phyloP scores from a whole-genome alignment of 2,329 filamentous ascomycete genomes.

The Xylariaceae sp. region DNA sequence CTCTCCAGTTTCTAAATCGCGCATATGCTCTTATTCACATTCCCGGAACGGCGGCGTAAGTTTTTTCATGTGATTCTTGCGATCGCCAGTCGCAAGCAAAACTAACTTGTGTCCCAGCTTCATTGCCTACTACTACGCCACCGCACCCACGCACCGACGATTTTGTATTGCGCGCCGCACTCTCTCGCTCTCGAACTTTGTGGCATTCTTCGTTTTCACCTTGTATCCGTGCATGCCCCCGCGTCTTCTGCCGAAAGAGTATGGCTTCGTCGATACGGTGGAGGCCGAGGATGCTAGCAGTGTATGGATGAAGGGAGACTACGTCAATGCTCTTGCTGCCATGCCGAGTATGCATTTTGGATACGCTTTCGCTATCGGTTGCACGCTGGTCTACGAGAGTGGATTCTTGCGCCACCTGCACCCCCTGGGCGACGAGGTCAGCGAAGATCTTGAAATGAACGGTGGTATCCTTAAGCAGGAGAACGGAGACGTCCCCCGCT shows the following conservation, averaged over 20 bases:
- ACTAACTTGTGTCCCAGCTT: slow-evolving; percentile 31
- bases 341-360: slow-evolving; percentile 55
- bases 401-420: slow-evolving; percentile 39
- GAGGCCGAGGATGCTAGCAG: slow-evolving; percentile 41
- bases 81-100: background rate
- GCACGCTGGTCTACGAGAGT: slow-evolving; percentile 48
- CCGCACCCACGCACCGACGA: slow-evolving; percentile 35
- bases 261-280: slow-evolving; percentile 42
- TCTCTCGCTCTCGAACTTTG: slow-evolving; percentile 43
- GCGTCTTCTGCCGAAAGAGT: slow-evolving; percentile 41
- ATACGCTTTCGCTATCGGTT: slow-evolving; percentile 51
- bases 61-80: background rate
- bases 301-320: slow-evolving; percentile 51
- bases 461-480: slow-evolving; percentile 19
- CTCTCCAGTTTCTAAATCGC: slow-evolving; percentile 43
- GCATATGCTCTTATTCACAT: slow-evolving; percentile 47
- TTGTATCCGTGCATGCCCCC: slow-evolving; percentile 45
- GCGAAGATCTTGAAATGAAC: slow-evolving; percentile 18
- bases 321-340: slow-evolving; percentile 53
- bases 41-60: slow-evolving; percentile 44
- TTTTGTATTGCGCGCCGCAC: slow-evolving; percentile 39
- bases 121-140: slow-evolving; percentile 42
- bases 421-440: slow-evolving; percentile 12
- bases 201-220: slow-evolving; percentile 45
- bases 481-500: slow-evolving; percentile 23